These are phyloP conservation scores for Pseudocercospora vitis DNA, from an alignment of 2,329 filamentous ascomycete genomes.

Conservation along the genomic window DNA sequence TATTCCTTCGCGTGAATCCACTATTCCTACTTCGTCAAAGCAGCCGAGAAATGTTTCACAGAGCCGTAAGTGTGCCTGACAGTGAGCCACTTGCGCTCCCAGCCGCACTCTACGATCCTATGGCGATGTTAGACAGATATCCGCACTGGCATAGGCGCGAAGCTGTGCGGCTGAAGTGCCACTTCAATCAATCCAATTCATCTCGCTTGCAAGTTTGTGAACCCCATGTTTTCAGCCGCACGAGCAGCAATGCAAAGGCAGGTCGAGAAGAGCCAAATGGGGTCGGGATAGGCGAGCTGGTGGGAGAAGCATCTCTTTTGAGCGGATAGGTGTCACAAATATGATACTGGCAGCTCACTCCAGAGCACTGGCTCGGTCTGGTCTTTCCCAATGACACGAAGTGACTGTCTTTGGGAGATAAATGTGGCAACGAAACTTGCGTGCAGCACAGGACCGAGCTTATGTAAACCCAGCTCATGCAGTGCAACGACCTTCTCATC, in stretches of 20 bases:
- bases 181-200: background rate
- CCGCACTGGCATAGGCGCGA: background rate
- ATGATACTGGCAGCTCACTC: too few relatives aligned
- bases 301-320: too few relatives aligned
- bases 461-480: too few relatives aligned
- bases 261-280: background rate
- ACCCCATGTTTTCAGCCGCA: background rate
- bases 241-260: background rate
- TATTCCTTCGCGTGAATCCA: conserved; percentile 7
- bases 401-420: too few relatives aligned
- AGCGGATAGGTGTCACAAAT: too few relatives aligned
- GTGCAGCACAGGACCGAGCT: too few relatives aligned
- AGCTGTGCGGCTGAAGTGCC: background rate
- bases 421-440: too few relatives aligned
- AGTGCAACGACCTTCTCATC: too few relatives aligned
- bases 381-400: too few relatives aligned
- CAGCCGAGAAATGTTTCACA: background rate
- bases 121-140: background rate
- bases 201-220: background rate
- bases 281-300: background rate
- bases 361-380: too few relatives aligned
- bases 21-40: background rate
- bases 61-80: too few relatives aligned
- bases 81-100: too few relatives aligned
- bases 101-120: background rate